Percentiles rank a stretch among this genome's conserved stretches.
Evolutionary conservation across 176 grass and related monocot genomes (phyloP).

Genomic region (Luzula sylvatica): DNA sequence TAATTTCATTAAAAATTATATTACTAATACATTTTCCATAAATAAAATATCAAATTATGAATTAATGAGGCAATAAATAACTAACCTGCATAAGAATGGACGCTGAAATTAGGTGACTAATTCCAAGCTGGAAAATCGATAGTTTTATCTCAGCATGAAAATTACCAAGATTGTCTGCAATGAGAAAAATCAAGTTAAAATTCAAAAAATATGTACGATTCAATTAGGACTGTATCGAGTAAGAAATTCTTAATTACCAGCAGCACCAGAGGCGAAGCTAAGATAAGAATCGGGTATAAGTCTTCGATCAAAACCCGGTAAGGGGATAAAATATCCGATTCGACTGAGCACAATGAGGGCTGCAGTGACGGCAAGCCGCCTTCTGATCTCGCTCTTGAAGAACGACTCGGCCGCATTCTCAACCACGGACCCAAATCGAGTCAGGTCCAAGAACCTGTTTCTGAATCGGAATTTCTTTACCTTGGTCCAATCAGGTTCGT

Average conservation of each 20-base stretch:
- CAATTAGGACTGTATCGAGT: too few relatives aligned
- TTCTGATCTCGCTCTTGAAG: constrained; percentile 93
- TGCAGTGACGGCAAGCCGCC: constrained; percentile 59
- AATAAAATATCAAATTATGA: background rate
- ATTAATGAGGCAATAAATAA: constrained; percentile 2
- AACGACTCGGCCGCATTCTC: constrained; percentile 69
- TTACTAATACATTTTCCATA: background rate
- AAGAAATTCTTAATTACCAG: constrained; percentile 24
- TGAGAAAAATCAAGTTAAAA: background rate
- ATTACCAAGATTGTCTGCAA: constrained; percentile 75
- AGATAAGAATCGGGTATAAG: constrained; percentile 82
- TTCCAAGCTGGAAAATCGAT: constrained; percentile 94
- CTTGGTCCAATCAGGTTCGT: background rate
- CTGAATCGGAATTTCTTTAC: constrained; percentile 30
- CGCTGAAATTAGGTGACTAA: constrained; percentile 90
- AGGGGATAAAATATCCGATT: constrained; percentile 72
- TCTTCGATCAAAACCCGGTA: constrained; percentile 87
- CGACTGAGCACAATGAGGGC: constrained; percentile 77
- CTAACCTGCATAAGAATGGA: constrained; percentile 90
- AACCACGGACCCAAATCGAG: constrained; percentile 54
- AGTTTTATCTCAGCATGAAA: constrained; percentile 76
- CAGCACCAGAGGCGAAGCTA: constrained; percentile 69
- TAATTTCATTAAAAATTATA: constrained; percentile 5
- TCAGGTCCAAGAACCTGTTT: constrained; percentile 75
- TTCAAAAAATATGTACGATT: too few relatives aligned